Evolutionary conservation across 1,284 basidiomycete species (phyloP).

Genomic region (Ceratobasidium sp.): DNA sequence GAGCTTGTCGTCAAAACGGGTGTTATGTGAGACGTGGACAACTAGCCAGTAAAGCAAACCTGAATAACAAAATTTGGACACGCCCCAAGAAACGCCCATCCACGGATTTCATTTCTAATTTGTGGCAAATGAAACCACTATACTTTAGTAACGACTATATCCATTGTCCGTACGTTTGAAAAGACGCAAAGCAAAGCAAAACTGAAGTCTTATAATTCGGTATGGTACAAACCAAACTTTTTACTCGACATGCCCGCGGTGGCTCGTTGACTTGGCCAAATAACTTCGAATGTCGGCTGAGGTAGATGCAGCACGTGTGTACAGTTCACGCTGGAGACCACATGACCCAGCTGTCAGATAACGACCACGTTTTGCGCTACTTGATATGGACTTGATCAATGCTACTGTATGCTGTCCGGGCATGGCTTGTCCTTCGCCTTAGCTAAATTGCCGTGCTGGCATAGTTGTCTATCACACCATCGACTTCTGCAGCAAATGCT

Average conservation of each 20-base stretch:
- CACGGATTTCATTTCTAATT: slow-evolving; percentile 9
- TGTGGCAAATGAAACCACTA: background rate
- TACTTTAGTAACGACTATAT: background rate
- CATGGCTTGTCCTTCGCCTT: background rate
- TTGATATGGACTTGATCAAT: background rate
- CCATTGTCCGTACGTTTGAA: too few relatives aligned
- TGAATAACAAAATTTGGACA: slow-evolving; percentile 39
- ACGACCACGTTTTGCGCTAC: background rate
- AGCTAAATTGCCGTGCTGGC: background rate
- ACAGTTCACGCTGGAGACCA: background rate
- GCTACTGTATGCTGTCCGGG: background rate
- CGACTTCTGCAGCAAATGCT: background rate
- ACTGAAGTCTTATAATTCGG: too few relatives aligned
- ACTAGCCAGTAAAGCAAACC: slow-evolving; percentile 22
- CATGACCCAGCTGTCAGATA: background rate
- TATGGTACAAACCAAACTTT: background rate
- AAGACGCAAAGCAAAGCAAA: too few relatives aligned
- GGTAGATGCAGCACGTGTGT: too few relatives aligned
- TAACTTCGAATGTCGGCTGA: too few relatives aligned
- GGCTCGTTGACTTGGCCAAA: background rate
- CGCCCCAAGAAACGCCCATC: slow-evolving; percentile 32
- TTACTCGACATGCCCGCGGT: background rate
- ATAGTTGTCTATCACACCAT: background rate
- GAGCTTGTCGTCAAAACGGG: background rate
- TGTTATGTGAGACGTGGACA: background rate